Evolutionary conservation across 352 stramenopile genomes (phyloP), one percentile per base, ranked within the genome.

Genomic region (Albugo laibachii): DNA sequence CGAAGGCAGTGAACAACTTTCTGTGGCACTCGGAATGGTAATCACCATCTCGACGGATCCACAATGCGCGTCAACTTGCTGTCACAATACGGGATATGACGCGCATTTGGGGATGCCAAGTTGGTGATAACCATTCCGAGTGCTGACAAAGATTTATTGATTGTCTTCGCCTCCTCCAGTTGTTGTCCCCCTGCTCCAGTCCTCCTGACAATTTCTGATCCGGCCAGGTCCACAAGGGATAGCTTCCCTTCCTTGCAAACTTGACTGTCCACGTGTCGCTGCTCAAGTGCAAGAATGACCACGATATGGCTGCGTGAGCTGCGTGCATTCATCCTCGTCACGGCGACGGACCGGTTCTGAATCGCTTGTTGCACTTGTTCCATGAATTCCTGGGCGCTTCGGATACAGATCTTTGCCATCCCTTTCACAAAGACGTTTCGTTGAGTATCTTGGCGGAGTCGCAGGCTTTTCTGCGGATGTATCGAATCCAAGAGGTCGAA

Each of bases 231-330:
- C 11, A 97, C 92, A 14, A 97, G 63, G 54, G 96, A 97, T 4
- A 97, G 68, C 56, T 97, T 97, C 35, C 88, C 91, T 10, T 3
- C 8, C 2, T 77, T 80, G 27, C 75, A 74, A 0, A 74, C 75
- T 14, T 64, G 53, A n/a, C 60, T 59, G 27, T 77, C 61, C 10
- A 57, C 67, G 1, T 62, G 61, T 21, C 61, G 58, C 49, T 89
- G 87, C 61, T 98, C 88, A 42, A 98, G 79, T 14, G 93, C 92
- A 56, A 98, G 94, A 52, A 84, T 96, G 47, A 98, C 97, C 16
- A 98, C 88, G 13, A 79, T 94, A 67, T 98, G 94, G 35, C 83
- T 96, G n/a, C 92, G 79, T 10, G 79, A 95, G 1, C 80, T 95
- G n/a, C 73, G 88, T 45, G 88, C 67, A 69, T 97, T 97, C 92